Percentiles rank a stretch among this genome's conserved stretches.
phyloP scores from a whole-genome alignment of 176 grass and related monocot genomes.

The Calamus simplicifolius region DNA sequence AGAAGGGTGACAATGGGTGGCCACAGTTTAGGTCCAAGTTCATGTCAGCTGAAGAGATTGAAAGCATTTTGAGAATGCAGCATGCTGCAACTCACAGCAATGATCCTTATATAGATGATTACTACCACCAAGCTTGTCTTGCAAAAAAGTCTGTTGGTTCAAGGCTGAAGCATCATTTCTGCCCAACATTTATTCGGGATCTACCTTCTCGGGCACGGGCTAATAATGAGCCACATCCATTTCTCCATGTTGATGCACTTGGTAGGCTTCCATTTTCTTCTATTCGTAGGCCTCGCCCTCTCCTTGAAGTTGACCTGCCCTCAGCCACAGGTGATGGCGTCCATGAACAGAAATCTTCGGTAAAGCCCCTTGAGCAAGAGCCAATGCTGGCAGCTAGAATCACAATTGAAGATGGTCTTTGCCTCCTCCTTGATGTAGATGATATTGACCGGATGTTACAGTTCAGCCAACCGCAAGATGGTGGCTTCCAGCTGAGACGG shows the following conservation, averaged over 20 bases:
- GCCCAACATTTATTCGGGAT: slow-evolving; percentile 66
- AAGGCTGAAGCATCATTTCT: slow-evolving; percentile 58
- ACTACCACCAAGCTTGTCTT: slow-evolving; percentile 98
- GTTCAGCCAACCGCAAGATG: slow-evolving; percentile 75
- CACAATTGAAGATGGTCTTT: slow-evolving; percentile 81
- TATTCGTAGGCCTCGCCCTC: slow-evolving; percentile 67
- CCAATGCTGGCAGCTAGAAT: slow-evolving; percentile 78
- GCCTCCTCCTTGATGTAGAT: slow-evolving; percentile 87
- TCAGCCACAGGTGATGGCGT: slow-evolving; percentile 33
- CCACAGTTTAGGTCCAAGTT: slow-evolving; percentile 79
- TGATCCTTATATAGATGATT: slow-evolving; percentile 94
- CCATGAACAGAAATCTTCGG: slow-evolving; percentile 60
- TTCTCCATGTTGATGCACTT: slow-evolving; percentile 78
- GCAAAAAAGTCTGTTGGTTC: slow-evolving; percentile 55
- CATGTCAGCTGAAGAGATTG: slow-evolving; percentile 98
- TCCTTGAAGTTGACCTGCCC: slow-evolving; percentile 71
- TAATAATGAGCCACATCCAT: slow-evolving; percentile 65
- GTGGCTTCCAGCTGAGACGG: slow-evolving; percentile 67
- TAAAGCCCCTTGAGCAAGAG: slow-evolving; percentile 82
- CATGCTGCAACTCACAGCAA: slow-evolving; percentile 76
- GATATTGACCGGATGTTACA: slow-evolving; percentile 79
- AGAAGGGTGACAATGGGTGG: slow-evolving; percentile 50
- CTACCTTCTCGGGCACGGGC: slow-evolving; percentile 65
- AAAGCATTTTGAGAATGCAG: slow-evolving; percentile 93
- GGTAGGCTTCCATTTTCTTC: slow-evolving; percentile 83